These are phyloP conservation scores for Thielaviopsis populi DNA, from an alignment of 2,329 filamentous ascomycete genomes.

Conservation along the genomic window DNA sequence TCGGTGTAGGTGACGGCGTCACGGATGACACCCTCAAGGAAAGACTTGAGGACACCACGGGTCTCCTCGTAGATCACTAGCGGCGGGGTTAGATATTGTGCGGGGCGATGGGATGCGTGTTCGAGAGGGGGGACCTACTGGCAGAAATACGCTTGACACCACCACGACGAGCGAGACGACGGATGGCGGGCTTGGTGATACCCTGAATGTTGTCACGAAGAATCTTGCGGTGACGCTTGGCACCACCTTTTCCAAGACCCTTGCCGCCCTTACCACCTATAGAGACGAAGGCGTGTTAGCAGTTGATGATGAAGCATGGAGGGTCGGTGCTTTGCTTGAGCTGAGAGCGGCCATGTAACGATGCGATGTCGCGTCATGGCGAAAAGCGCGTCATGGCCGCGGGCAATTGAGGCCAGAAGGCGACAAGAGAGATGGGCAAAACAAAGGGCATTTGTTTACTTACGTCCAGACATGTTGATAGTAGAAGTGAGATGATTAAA, in stretches of 20 bases:
- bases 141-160: constrained; percentile 99
- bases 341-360: background rate
- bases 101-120: background rate
- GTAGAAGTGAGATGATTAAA: constrained; percentile 6
- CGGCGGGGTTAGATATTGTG: constrained; percentile 1
- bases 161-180: constrained; percentile 95
- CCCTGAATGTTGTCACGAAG: constrained; percentile 99
- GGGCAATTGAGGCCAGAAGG: background rate
- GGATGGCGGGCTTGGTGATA: constrained; percentile 97
- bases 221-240: constrained; percentile 99
- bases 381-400: constrained; percentile 8
- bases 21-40: constrained; percentile 63
- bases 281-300: constrained; percentile 8
- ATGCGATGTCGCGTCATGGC: background rate
- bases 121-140: constrained; percentile 25
- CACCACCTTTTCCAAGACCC: constrained; percentile 94
- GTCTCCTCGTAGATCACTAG: constrained; percentile 65
- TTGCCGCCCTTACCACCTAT: constrained; percentile 89
- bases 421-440: background rate
- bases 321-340: background rate
- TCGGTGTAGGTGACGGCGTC: constrained; percentile 66
- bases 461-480: constrained; percentile 19
- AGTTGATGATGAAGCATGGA: background rate
- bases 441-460: constrained; percentile 2
- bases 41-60: constrained; percentile 62